Percentiles rank a stretch among this genome's conserved stretches.
phyloP scores from a whole-genome alignment of 1,139 yeast species.

The Kurtzmaniella quercitrusa region DNA sequence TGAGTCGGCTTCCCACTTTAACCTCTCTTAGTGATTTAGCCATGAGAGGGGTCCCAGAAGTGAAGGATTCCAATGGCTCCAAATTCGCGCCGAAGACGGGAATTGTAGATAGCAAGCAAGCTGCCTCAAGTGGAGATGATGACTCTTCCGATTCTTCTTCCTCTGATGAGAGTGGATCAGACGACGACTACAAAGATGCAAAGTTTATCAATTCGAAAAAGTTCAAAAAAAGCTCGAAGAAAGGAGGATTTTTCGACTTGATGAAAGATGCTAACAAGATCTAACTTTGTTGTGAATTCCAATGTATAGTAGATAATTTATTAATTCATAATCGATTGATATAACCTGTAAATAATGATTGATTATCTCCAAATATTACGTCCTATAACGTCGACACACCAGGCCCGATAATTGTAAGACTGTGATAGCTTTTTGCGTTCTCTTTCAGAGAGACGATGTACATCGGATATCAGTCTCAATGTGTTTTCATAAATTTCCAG shows the following conservation, averaged over 20 bases:
- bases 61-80: conserved; percentile 35
- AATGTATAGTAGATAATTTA: background rate
- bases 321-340: background rate
- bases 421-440: conserved; percentile 5
- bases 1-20: conserved; percentile 27
- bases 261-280: conserved; percentile 44
- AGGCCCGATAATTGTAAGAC: conserved; percentile 22
- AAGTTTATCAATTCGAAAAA: conserved; percentile 17
- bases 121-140: background rate
- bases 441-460: conserved; percentile 4
- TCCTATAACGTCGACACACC: conserved; percentile 27
- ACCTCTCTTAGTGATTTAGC: conserved; percentile 57
- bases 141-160: conserved; percentile 3
- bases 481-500: conserved; percentile 29
- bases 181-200: conserved; percentile 1
- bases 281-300: background rate
- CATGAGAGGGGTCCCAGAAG: conserved; percentile 60
- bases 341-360: background rate
- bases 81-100: background rate
- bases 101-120: background rate
- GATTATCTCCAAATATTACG: conserved; percentile 11
- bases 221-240: conserved; percentile 25
- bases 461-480: conserved; percentile 23
- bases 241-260: conserved; percentile 51
- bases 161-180: conserved; percentile 3